Evolutionary conservation across 768 basidiomycete genomes (phyloP).

Genomic region (Psilocybe cubensis): DNA sequence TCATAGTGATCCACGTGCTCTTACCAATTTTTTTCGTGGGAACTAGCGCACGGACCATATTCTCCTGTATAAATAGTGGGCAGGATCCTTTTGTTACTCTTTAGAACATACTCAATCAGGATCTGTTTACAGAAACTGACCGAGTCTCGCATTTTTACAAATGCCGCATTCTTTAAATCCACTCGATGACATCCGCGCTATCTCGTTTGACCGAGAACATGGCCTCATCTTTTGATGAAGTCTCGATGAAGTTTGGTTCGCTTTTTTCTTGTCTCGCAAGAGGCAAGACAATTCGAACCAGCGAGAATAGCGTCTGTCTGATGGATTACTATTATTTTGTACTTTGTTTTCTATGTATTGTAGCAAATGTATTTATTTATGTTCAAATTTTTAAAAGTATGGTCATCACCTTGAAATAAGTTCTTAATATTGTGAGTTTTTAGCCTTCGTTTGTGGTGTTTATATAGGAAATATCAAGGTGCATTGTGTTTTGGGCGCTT

Average conservation of each 20-base stretch:
- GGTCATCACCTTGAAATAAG: no score
- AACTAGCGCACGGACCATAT: conserved; percentile 33
- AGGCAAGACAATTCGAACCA: conserved; percentile 37
- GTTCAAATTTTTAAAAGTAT: no score
- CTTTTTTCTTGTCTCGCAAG: conserved; percentile 26
- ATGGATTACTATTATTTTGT: conserved; percentile 46
- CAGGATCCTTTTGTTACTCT: conserved; percentile 30
- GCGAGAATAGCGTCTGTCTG: conserved; percentile 64
- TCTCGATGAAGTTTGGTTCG: conserved; percentile 70
- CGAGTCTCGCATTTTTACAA: conserved; percentile 81
- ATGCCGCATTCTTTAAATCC: conserved; percentile 74
- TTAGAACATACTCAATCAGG: conserved; percentile 81
- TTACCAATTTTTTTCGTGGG: neutral
- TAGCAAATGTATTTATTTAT: no score
- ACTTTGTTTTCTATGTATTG: neutral
- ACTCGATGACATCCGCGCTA: conserved; percentile 68
- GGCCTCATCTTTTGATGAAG: conserved; percentile 32
- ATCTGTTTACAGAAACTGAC: conserved; percentile 84
- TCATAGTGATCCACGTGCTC: neutral
- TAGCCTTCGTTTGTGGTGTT: no score
- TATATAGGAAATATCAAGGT: no score
- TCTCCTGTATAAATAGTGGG: conserved; percentile 26
- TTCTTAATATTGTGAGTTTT: no score
- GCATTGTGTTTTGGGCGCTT: no score
- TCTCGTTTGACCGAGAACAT: conserved; percentile 73